A percentile compares a stretch with the other conserved stretches of the same genome.
Evolutionary conservation across 495 filamentous ascomycete genomes (phyloP).

Genomic region (Hyphodiscus hymeniophilus): DNA sequence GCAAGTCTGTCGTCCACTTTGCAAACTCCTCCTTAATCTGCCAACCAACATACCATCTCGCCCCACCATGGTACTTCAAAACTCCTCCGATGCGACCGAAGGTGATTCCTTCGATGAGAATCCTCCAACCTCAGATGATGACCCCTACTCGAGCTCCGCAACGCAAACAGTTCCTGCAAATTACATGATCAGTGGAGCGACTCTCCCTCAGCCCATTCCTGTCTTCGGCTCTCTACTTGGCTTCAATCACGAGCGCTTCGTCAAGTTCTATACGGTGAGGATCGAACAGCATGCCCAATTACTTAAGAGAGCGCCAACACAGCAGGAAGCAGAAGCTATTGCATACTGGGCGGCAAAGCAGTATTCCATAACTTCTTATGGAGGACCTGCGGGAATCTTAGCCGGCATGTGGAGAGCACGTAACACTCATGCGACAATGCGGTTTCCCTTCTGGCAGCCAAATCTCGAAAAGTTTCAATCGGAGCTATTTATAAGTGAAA

Average conservation of each 20-base stretch:
- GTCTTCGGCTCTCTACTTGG: constrained; percentile 17
- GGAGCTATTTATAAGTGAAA: constrained; percentile 8
- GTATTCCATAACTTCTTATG: constrained; percentile 16
- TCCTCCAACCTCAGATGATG: constrained; percentile 14
- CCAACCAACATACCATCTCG: not conserved
- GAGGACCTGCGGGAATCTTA: constrained; percentile 2
- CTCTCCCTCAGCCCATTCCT: constrained; percentile 12
- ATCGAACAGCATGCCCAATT: not conserved
- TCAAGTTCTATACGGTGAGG: not conserved
- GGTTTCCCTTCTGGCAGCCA: constrained; percentile 21
- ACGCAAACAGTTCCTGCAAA: not conserved
- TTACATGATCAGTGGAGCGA: constrained; percentile 10
- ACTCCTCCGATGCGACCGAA: constrained; percentile 1
- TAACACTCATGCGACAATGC: constrained; percentile 6
- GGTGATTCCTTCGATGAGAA: constrained; percentile 2
- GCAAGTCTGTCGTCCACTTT: no score
- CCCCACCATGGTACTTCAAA: constrained; percentile 21
- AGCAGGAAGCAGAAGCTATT: constrained; percentile 16
- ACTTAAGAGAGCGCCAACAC: constrained; percentile 5
- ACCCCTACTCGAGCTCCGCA: constrained; percentile 14
- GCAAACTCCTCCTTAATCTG: no score
- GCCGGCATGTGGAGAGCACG: constrained; percentile 15
- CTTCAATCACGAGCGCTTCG: constrained; percentile 3
- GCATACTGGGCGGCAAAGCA: constrained; percentile 16
- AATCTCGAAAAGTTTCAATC: constrained; percentile 14